Evolutionary conservation across 495 filamentous ascomycete genomes (phyloP), one percentile per base, ranked within the genome.

Genomic region (Aspergillus avenaceus): DNA sequence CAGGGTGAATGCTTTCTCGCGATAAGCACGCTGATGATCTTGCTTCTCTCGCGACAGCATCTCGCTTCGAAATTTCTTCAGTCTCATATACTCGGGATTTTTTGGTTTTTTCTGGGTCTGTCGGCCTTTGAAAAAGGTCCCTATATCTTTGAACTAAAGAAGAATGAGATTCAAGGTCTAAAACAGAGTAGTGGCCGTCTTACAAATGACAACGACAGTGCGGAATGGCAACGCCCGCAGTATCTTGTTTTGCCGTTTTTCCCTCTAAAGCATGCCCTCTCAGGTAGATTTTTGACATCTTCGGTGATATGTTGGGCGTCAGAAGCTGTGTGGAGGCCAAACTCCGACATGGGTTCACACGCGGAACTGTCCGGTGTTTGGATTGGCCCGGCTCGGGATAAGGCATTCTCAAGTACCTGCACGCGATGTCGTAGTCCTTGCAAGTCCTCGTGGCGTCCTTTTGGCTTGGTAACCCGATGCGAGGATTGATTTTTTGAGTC

Each of bases 161-260:
- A 7, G n/a, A 4, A 37, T 8, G 5, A 36, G 8, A 28, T 46
- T 71, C 36, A 68, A 56, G 42, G 44, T 16, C 31, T 27, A 29
- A n/a, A 8, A 14, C 16, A 43, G 16, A 6, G 13, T 8, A 41
- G 4, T 19, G 14, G 4, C 5, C 37, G 8, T 63, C 70, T 58
- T 61, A 81, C 76, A 54, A 76, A 73, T 18, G 66, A 65, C n/a
- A 81, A 41, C 5, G 70, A 65, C 13, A 70, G 67, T 1, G 65
- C 68, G 16, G 66, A 62, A 49, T 77, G 70, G 36, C 70, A 77
- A 8, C 76, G 67, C 18, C 78, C 78, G 42, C 72, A 73, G 54
- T 74, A 80, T 23, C 70, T 62, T 0, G 74, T 77, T 45, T 74
- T 74, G 32, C 68, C 67, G 24, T 69, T 66, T 44, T 72, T 78